Conservation (phyloP, 2,329 filamentous ascomycete species). For the Trichophyton benhamiae region DNA sequence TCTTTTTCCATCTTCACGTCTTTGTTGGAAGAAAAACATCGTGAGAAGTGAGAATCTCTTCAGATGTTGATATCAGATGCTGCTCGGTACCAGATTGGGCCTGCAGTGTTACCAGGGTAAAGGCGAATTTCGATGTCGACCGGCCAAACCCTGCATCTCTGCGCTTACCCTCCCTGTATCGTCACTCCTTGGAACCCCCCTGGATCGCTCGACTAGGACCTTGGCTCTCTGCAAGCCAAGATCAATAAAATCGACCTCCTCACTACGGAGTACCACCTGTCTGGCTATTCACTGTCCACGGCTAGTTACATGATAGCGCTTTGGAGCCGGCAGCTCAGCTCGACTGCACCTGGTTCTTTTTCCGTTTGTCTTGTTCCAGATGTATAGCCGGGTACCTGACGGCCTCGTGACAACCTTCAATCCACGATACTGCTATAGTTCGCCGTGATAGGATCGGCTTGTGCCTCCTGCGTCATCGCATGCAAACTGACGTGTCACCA, state of each 20-base stretch:
- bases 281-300: background rate
- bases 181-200: background rate
- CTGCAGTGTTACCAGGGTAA: too few species aligned
- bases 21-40: background rate
- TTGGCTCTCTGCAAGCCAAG: constrained; percentile 1
- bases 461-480: background rate
- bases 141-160: background rate
- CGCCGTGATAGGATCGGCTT: background rate
- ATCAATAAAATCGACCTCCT: background rate
- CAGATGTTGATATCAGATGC: too few species aligned
- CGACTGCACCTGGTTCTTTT: too few species aligned
- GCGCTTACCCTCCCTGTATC: background rate
- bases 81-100: too few species aligned
- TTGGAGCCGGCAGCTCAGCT: too few species aligned
- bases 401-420: too few species aligned
- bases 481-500: constrained; percentile 1
- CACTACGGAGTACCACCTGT: too few species aligned
- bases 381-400: too few species aligned
- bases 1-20: background rate
- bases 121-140: too few species aligned
- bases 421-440: background rate
- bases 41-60: too few species aligned
- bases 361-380: too few species aligned
- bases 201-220: background rate
- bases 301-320: background rate